Percentiles rank a stretch among this genome's conserved stretches.
Evolutionary conservation across 2,329 filamentous ascomycete species (phyloP).

Genomic region (Colletotrichum horii): DNA sequence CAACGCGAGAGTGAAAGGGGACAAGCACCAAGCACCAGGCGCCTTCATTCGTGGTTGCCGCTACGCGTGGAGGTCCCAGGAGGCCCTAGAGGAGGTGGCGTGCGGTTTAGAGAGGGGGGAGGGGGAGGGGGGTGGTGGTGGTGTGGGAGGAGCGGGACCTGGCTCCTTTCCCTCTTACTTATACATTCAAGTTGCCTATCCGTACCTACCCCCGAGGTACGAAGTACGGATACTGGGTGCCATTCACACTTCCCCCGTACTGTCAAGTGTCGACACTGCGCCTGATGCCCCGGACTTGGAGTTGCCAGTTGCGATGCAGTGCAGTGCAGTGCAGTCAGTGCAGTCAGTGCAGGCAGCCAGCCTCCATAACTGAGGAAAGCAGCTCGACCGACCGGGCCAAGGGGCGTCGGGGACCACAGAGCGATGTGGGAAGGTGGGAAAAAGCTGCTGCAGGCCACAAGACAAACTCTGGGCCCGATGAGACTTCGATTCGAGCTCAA

Average conservation of each 20-base stretch:
- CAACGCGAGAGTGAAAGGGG: conserved; percentile 15
- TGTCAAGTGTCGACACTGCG: not conserved
- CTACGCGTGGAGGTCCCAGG: conserved; percentile 1
- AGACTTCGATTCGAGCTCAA: not conserved
- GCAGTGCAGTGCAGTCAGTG: not conserved
- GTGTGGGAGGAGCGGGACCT: not conserved
- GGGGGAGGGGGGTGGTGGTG: not conserved
- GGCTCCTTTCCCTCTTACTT: not conserved
- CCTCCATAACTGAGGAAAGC: not conserved
- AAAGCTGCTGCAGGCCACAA: not conserved
- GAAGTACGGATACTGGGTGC: not conserved
- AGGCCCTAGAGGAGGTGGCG: not conserved
- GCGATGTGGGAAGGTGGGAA: not conserved
- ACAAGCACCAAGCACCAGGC: conserved; percentile 9
- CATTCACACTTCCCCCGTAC: not conserved
- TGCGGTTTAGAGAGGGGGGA: not conserved
- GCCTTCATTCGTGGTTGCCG: conserved; percentile 14
- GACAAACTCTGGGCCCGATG: not conserved
- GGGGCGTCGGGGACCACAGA: not conserved
- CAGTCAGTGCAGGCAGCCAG: not conserved
- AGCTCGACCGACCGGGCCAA: not conserved
- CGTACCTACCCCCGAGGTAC: not conserved
- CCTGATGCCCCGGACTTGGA: not conserved
- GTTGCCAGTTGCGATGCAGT: not conserved
- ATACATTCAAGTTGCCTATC: not conserved